Evolutionary conservation across 1,139 yeast species (phyloP), one percentile per base, ranked within the genome.

Genomic region (Suhomyces terraborum): DNA sequence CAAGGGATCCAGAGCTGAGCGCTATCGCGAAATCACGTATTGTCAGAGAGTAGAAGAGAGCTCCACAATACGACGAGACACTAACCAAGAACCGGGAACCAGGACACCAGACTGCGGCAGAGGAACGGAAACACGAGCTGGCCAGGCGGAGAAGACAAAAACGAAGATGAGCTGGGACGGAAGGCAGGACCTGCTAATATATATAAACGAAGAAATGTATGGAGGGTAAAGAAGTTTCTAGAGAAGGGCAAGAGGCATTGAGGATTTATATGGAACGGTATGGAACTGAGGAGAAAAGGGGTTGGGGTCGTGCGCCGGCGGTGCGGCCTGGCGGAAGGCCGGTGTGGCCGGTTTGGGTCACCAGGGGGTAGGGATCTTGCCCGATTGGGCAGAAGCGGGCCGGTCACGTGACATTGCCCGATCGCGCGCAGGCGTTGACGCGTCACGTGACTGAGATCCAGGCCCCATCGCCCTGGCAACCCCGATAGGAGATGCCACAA

Each of bases 271-370:
- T 38, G 37, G 41, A 36, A 36, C 8, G 29, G 8, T 19, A 13
- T 41, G 32, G 45, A 41, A 41, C 23, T 21, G 28, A 31, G 30
- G 35, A 40, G 43, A 40, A 41, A 41, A 35, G 41, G 45, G 45
- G 40, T 33, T 19, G 23, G 31, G 34, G 41, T 37, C 39, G 41
- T 38, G 45, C 22, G 41, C 36, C 23, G 31, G 23, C 23, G 12
- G 16, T n/a, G 26, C 14, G 16, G 31, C 19, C 16, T 18, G 27
- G 17, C 35, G 35, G 23, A 22, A 22, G 35, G 35, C 27, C 17
- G 27, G 22, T 23, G 21, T 21, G 35, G 35, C 32, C 35, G 35
- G 8, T 32, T 32, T 32, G 35, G 26, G 27, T 8, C 18, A 22
- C 13, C 9, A 24, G 26, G 35, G 26, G 30, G 30, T 27, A 16